phyloP scores from a whole-genome alignment of 179 eudicot genomes.

The Camellia oleifera region DNA sequence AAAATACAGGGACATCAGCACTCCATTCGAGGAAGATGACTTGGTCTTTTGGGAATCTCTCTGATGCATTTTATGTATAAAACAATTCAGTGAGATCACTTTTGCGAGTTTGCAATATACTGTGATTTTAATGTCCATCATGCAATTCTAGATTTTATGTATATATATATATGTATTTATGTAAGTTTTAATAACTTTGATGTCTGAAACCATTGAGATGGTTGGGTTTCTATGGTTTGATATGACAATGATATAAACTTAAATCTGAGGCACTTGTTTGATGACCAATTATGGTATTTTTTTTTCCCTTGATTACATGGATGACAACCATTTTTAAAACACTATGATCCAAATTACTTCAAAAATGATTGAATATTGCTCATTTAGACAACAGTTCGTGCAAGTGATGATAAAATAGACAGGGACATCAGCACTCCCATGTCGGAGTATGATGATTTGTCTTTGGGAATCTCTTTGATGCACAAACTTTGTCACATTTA shows the following conservation, averaged over 20 bases:
- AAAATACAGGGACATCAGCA: slow-evolving; percentile 13
- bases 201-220: not conserved
- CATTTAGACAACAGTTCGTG: not conserved
- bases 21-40: slow-evolving; percentile 10
- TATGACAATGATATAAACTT: slow-evolving; percentile 17
- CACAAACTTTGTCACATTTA: not conserved
- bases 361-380: not conserved
- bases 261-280: slow-evolving; percentile 31
- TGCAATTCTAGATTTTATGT: not conserved
- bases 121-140: not conserved
- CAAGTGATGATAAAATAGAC: slow-evolving; percentile 22
- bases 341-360: not conserved
- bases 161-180: not conserved
- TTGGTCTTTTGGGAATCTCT: slow-evolving; percentile 16
- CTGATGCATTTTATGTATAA: not conserved
- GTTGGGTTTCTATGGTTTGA: not conserved
- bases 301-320: no score
- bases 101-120: not conserved
- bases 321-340: not conserved
- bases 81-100: no score
- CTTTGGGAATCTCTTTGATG: slow-evolving; percentile 26
- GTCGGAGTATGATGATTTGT: slow-evolving; percentile 18
- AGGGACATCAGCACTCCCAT: slow-evolving; percentile 18
- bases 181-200: not conserved
- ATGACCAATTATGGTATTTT: not conserved